These are phyloP conservation scores for Chaetomiaceae sp. DNA, from an alignment of 2,329 filamentous ascomycete genomes.

Conservation along the genomic window DNA sequence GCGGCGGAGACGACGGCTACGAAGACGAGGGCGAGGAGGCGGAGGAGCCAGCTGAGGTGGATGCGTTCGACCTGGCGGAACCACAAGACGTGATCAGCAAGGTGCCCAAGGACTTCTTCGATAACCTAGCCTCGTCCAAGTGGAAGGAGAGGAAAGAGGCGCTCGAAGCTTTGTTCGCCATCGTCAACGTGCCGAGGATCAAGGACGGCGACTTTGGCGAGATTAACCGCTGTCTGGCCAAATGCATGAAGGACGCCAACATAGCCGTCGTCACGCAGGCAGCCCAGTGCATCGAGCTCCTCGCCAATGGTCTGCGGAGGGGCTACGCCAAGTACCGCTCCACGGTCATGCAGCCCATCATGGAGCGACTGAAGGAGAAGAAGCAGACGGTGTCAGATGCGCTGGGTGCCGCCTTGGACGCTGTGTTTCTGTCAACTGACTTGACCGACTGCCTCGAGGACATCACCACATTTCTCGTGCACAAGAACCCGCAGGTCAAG, in stretches of 20 bases:
- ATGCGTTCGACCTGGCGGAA: slow-evolving; percentile 75
- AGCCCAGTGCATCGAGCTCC: slow-evolving; percentile 82
- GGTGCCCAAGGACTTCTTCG: slow-evolving; percentile 73
- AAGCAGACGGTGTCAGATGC: slow-evolving; percentile 85
- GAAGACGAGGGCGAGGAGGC: slow-evolving; percentile 52
- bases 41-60: slow-evolving; percentile 66
- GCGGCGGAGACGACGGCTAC: slow-evolving; percentile 50
- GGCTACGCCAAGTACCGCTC: slow-evolving; percentile 75
- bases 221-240: slow-evolving; percentile 75
- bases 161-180: slow-evolving; percentile 70
- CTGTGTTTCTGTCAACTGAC: slow-evolving; percentile 57
- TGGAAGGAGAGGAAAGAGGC: slow-evolving; percentile 99
- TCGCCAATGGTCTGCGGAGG: slow-evolving; percentile 78
- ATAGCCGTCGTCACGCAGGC: slow-evolving; percentile 90
- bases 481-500: slow-evolving; percentile 98
- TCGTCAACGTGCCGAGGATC: slow-evolving; percentile 79
- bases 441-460: slow-evolving; percentile 88
- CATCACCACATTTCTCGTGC: slow-evolving; percentile 72
- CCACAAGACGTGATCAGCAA: slow-evolving; percentile 81
- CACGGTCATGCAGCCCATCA: slow-evolving; percentile 76
- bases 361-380: slow-evolving; percentile 97
- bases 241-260: slow-evolving; percentile 98
- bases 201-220: slow-evolving; percentile 88
- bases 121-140: slow-evolving; percentile 81
- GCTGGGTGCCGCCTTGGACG: slow-evolving; percentile 75